Conservation (phyloP, 202 grass and related monocot species). For the Carex arenaria region DNA sequence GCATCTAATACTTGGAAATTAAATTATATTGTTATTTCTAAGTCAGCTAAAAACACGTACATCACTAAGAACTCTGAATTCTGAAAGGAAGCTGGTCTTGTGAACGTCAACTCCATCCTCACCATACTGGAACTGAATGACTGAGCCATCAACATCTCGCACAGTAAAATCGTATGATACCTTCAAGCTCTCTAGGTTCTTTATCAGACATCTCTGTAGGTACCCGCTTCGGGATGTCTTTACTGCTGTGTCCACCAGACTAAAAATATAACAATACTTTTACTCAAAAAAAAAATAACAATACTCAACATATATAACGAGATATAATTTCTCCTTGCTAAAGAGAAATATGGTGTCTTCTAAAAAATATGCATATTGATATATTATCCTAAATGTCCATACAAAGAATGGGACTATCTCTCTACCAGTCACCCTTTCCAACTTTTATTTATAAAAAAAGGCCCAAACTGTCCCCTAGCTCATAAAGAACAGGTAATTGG, state of each 20-base stretch:
- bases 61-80: slow-evolving; percentile 60
- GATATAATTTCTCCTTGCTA: background rate
- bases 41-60: slow-evolving; percentile 37
- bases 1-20: background rate
- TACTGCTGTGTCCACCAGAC: slow-evolving; percentile 86
- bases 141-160: slow-evolving; percentile 90
- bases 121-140: slow-evolving; percentile 84
- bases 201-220: slow-evolving; percentile 87
- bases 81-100: slow-evolving; percentile 65
- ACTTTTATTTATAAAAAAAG: background rate
- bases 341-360: background rate
- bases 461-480: background rate
- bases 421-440: background rate
- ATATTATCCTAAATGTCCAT: background rate
- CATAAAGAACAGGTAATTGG: background rate
- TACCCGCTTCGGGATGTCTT: slow-evolving; percentile 98
- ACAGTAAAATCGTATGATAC: slow-evolving; percentile 84
- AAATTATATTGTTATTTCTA: background rate
- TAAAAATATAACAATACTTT: slow-evolving; percentile 18
- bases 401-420: background rate
- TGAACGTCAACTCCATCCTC: slow-evolving; percentile 85
- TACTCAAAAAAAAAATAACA: background rate
- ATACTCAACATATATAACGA: slow-evolving; percentile 17
- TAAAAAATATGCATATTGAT: background rate
- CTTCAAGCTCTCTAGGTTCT: slow-evolving; percentile 79